Conservation (phyloP, 2,329 filamentous ascomycete species). For the Aspergillus aculeatus region DNA sequence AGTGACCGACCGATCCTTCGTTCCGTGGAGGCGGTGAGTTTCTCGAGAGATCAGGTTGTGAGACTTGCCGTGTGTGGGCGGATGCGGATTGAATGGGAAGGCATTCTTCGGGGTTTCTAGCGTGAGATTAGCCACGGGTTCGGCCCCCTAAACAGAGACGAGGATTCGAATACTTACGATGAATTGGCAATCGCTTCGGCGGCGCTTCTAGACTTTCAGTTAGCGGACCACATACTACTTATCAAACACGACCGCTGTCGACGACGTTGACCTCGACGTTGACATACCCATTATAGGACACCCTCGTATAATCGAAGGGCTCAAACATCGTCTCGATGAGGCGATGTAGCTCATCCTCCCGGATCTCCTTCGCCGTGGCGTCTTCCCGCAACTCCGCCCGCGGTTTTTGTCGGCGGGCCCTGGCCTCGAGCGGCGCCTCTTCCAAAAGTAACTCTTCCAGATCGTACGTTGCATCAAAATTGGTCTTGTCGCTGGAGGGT, state of each 20-base stretch:
- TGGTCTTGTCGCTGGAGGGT: conserved; percentile 95
- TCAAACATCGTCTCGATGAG: conserved; percentile 94
- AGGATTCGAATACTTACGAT: conserved; percentile 26
- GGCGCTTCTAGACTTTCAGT: conserved; percentile 26
- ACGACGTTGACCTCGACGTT: too few relatives aligned
- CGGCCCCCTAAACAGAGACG: conserved; percentile 5
- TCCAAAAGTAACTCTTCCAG: conserved; percentile 90
- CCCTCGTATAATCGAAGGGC: conserved; percentile 90
- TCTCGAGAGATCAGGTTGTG: conserved; percentile 35
- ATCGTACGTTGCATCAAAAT: conserved; percentile 98
- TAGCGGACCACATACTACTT: conserved; percentile 8
- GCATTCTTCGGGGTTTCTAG: conserved; percentile 41
- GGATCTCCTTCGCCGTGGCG: conserved; percentile 90
- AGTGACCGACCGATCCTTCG: conserved; percentile 30
- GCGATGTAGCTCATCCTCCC: conserved; percentile 88
- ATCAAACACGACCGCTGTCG: neutral
- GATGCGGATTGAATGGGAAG: conserved; percentile 32
- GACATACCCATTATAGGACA: conserved; percentile 71
- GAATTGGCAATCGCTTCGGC: conserved; percentile 42
- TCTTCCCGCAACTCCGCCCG: conserved; percentile 88
- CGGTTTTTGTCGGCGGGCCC: conserved; percentile 89
- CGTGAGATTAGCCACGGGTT: conserved; percentile 9
- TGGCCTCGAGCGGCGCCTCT: conserved; percentile 89
- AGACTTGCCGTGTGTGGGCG: conserved; percentile 30
- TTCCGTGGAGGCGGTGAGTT: conserved; percentile 32